Evolutionary conservation across 2,329 filamentous ascomycete species (phyloP), one percentile per base, ranked within the genome.

Genomic region (Colletotrichum magnum): DNA sequence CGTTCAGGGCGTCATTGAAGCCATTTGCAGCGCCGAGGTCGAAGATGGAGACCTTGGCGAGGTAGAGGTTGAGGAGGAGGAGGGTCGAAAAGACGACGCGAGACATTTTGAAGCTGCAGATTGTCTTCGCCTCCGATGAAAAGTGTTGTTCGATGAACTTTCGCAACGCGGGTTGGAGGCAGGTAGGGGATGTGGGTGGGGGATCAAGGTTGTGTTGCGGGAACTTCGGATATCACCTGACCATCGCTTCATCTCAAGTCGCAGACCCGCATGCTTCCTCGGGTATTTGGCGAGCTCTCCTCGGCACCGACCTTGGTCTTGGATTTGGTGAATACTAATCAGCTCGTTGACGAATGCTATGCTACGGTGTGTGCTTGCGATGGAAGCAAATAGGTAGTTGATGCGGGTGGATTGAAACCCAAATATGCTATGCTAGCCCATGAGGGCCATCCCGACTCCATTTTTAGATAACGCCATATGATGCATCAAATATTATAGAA

Each of bases 21-120:
- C 67, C 67, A 58, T 69, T 57, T 36, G 62, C 56, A 9, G 32
- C 18, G 32, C 41, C 39, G 16, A 66, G 67, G 62, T 69, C 67
- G 21, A 47, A 43, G 24, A 69, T 69, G 18, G 56, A 50, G 36
- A 51, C 45, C 51, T 69, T 69, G 26, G 67, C 67, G 12, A 69
- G 45, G 13, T 66, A 66, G 50, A 69, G n/a, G 6, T 60, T 52
- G 56, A 43, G 16, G 4, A 57, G 32, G 13, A 69, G 57, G 7
- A 61, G 41, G 16, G n/a, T 16, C 9, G 62, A 32, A 21, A 69
- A 66, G 1, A 61, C 26, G n/a, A 26, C 16, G 6, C 63, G 67
- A 24, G 62, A 26, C 67, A 69, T 69, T 12, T 1, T 48, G n/a
- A 10, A 28, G 1, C 6, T 12, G 2, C n/a, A 4, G 18, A 18